phyloP scores from a whole-genome alignment of 352 stramenopile species.

The Phytophthora cactorum region DNA sequence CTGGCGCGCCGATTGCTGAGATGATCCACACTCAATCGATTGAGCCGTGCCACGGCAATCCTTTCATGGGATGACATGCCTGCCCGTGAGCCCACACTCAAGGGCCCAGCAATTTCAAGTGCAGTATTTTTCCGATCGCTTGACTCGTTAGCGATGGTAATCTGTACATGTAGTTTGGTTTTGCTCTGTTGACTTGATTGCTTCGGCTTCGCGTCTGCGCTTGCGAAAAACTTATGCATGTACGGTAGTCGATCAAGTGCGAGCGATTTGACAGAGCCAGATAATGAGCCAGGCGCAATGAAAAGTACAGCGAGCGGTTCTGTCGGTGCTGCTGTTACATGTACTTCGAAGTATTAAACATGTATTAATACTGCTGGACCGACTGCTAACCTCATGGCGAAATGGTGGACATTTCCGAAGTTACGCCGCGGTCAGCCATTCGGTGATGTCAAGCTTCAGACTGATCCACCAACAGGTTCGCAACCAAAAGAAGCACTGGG shows the following conservation, averaged over 20 bases:
- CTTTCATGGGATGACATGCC: slow-evolving; percentile 13
- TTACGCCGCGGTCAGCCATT: slow-evolving; percentile 6
- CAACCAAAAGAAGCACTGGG: no score
- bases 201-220: slow-evolving; percentile 7
- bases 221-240: slow-evolving; percentile 1
- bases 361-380: no score
- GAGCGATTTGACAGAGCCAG: slow-evolving; percentile 20
- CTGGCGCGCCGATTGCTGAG: background rate
- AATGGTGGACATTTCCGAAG: background rate
- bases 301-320: background rate
- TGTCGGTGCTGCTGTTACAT: background rate
- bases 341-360: no score
- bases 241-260: background rate
- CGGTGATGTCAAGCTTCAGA: background rate
- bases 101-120: background rate
- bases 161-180: no score
- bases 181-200: no score
- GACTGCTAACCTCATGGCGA: background rate
- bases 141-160: no score
- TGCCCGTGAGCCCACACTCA: slow-evolving; percentile 5
- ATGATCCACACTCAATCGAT: background rate
- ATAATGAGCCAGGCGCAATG: slow-evolving; percentile 22
- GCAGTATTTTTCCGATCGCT: no score
- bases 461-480: background rate
- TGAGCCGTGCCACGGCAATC: slow-evolving; percentile 7